These are phyloP conservation scores for Epichloe scottii DNA, from an alignment of 2,329 filamentous ascomycete species.

Conservation along the genomic window DNA sequence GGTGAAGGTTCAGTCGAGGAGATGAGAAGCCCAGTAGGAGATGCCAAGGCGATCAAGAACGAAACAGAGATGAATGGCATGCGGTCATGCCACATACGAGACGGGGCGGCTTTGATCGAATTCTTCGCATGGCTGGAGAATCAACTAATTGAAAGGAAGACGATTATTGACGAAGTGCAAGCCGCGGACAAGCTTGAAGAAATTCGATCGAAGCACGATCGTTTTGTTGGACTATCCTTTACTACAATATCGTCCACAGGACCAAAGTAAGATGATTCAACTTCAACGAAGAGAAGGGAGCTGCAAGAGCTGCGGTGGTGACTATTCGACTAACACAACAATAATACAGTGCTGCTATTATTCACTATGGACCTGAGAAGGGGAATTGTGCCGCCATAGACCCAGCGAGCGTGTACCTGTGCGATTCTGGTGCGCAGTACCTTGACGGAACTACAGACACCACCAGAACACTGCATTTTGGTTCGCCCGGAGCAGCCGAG, in stretches of 20 bases:
- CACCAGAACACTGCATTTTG: conserved; percentile 87
- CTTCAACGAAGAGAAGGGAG: too few species aligned
- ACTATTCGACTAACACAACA: background rate
- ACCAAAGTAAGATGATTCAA: conserved; percentile 39
- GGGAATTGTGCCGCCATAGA: conserved; percentile 76
- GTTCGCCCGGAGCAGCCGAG: conserved; percentile 69
- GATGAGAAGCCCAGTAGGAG: conserved; percentile 71
- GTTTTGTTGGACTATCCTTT: conserved; percentile 86
- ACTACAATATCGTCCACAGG: conserved; percentile 94
- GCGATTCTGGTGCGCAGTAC: conserved; percentile 95
- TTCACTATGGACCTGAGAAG: conserved; percentile 85
- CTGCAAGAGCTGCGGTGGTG: background rate
- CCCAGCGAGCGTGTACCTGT: conserved; percentile 77
- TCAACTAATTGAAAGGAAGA: conserved; percentile 62
- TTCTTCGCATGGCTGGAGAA: conserved; percentile 97
- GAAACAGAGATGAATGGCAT: conserved; percentile 81
- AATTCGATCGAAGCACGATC: conserved; percentile 52
- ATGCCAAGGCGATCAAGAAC: conserved; percentile 93
- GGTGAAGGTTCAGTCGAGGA: conserved; percentile 80
- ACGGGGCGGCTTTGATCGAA: conserved; percentile 79
- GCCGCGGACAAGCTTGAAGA: conserved; percentile 85
- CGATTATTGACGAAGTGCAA: conserved; percentile 70
- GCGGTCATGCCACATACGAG: conserved; percentile 84
- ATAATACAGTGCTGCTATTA: conserved; percentile 65
- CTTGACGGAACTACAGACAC: conserved; percentile 92